Evolutionary conservation across 2,329 filamentous ascomycete genomes (phyloP).

Genomic region (Alternaria postmessia): DNA sequence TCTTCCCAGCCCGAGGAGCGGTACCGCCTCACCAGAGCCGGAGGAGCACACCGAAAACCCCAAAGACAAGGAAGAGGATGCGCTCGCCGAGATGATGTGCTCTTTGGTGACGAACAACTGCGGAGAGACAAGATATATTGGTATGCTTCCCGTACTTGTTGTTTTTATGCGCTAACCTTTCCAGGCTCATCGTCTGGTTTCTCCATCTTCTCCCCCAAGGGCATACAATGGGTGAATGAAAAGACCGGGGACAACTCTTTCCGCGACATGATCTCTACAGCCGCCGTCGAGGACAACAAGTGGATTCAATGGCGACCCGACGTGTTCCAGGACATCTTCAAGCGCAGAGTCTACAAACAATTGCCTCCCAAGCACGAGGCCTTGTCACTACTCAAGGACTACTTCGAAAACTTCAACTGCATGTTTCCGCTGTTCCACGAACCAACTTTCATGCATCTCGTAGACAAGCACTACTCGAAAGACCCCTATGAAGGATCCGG

Average conservation of each 20-base stretch:
- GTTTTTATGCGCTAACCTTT: constrained; percentile 20
- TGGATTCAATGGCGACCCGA: constrained; percentile 99
- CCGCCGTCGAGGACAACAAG: constrained; percentile 87
- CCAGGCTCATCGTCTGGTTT: constrained; percentile 94
- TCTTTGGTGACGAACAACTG: constrained; percentile 93
- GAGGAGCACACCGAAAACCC: constrained; percentile 48
- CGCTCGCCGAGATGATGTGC: constrained; percentile 98
- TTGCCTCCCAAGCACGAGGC: constrained; percentile 88
- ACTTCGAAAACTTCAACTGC: constrained; percentile 98
- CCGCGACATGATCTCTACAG: constrained; percentile 91
- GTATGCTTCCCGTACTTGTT: constrained; percentile 58
- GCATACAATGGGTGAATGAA: constrained; percentile 97
- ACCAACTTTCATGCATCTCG: constrained; percentile 96
- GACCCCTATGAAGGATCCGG: constrained; percentile 95
- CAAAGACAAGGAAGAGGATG: constrained; percentile 74
- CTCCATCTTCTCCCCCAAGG: constrained; percentile 97
- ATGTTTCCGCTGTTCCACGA: constrained; percentile 98
- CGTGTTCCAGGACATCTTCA: constrained; percentile 91
- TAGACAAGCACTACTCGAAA: constrained; percentile 89
- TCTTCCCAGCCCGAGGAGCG: constrained; percentile 60
- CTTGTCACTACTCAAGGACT: constrained; percentile 87
- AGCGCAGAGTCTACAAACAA: constrained; percentile 80
- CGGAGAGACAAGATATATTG: constrained; percentile 95
- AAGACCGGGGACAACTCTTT: constrained; percentile 97
- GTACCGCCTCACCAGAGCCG: constrained; percentile 60